These are phyloP conservation scores for Cicer yamashitae DNA, from an alignment of 306 rosid species.

Conservation along the genomic window DNA sequence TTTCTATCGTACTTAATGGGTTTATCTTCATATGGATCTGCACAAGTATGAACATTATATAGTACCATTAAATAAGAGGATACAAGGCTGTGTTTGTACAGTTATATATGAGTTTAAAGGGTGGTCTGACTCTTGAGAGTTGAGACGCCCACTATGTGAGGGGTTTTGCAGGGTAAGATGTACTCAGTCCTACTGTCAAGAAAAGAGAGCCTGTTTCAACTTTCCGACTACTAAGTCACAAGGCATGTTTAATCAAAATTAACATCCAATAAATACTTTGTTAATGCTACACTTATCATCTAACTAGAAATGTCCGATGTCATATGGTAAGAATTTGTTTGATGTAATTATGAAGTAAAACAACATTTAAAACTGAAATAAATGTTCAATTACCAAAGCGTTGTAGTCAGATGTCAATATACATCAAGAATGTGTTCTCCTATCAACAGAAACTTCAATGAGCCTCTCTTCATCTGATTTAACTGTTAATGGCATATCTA, in stretches of 20 bases:
- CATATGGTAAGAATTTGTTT: conserved; percentile 21
- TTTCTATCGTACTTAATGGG: not conserved
- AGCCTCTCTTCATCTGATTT: conserved; percentile 73
- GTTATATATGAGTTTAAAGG: conserved; percentile 30
- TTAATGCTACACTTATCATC: conserved; percentile 4
- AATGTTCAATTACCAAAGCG: conserved; percentile 43
- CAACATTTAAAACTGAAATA: conserved; percentile 4
- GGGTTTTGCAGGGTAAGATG: conserved; percentile 10
- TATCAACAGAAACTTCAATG: conserved; percentile 64
- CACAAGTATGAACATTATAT: conserved; percentile 11
- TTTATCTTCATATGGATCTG: conserved; percentile 9
- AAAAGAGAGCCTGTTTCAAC: conserved; percentile 1
- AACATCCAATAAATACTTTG: conserved; percentile 18
- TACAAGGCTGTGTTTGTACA: not conserved
- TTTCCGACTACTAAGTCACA: conserved; percentile 9
- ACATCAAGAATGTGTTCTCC: conserved; percentile 64
- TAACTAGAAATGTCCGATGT: conserved; percentile 6
- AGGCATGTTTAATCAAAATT: conserved; percentile 17
- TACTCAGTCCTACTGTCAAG: not conserved
- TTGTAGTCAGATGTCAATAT: conserved; percentile 32
- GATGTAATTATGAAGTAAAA: conserved; percentile 17
- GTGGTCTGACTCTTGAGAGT: not conserved
- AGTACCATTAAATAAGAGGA: not conserved
- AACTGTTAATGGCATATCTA: conserved; percentile 66
- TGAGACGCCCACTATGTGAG: conserved; percentile 1